Conservation (phyloP, 768 basidiomycete genomes). For the Suillus americanus region DNA sequence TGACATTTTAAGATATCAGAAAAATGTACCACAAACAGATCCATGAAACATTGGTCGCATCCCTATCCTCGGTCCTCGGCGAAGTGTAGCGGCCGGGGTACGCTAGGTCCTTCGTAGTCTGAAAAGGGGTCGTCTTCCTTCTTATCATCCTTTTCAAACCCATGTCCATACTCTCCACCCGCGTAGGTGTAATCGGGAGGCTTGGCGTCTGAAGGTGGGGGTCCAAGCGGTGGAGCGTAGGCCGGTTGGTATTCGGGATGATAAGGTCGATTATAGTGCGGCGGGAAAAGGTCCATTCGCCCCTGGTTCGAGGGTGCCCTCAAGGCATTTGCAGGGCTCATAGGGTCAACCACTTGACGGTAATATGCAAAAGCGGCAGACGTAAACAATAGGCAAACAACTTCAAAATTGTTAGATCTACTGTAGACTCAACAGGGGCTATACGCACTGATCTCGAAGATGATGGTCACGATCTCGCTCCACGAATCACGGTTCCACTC, state of each 20-base stretch:
- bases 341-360: constrained; percentile 72
- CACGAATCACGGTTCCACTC: constrained; percentile 67
- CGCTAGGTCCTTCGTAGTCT: constrained; percentile 41
- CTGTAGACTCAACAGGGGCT: no score
- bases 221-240: constrained; percentile 51
- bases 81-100: constrained; percentile 35
- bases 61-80: constrained; percentile 46
- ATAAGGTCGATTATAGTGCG: constrained; percentile 64
- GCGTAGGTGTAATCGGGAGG: constrained; percentile 50
- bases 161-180: constrained; percentile 30
- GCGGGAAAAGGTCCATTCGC: constrained; percentile 40
- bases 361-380: constrained; percentile 68
- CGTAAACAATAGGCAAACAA: constrained; percentile 61
- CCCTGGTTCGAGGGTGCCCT: constrained; percentile 42
- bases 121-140: constrained; percentile 56
- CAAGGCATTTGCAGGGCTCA: constrained; percentile 49
- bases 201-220: constrained; percentile 47
- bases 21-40: not conserved
- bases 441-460: constrained; percentile 57
- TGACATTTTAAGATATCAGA: not conserved
- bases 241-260: constrained; percentile 32
- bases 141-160: constrained; percentile 29
- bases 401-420: constrained; percentile 30
- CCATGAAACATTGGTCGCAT: constrained; percentile 33
- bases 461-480: constrained; percentile 62